These are phyloP conservation scores for Fusarium setosum DNA, from an alignment of 2,329 filamentous ascomycete species.

Conservation along the genomic window DNA sequence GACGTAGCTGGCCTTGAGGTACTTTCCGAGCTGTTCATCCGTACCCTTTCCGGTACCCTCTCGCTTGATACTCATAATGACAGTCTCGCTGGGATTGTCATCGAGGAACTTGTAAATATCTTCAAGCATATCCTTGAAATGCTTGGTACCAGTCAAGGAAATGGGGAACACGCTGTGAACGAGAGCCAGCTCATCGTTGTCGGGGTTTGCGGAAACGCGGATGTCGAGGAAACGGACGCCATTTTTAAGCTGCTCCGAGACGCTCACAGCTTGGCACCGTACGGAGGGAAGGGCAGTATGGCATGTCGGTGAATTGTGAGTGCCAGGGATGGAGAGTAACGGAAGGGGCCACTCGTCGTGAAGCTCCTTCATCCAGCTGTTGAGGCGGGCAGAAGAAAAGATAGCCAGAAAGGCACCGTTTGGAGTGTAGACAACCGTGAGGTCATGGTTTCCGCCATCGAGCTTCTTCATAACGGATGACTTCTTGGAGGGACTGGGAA, in stretches of 20 bases:
- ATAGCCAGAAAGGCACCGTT: slow-evolving; percentile 68
- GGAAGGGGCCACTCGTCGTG: slow-evolving; percentile 79
- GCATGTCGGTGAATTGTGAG: slow-evolving; percentile 92
- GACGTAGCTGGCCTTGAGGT: slow-evolving; percentile 80
- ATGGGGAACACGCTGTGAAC: slow-evolving; percentile 94
- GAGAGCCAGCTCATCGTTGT: slow-evolving; percentile 77
- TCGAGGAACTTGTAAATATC: slow-evolving; percentile 81
- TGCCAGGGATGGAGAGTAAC: slow-evolving; percentile 89
- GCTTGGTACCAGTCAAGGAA: slow-evolving; percentile 82
- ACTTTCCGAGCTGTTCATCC: slow-evolving; percentile 81
- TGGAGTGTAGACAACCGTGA: slow-evolving; percentile 75
- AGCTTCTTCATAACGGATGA: slow-evolving; percentile 71
- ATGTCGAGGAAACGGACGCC: slow-evolving; percentile 96
- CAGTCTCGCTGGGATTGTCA: slow-evolving; percentile 80
- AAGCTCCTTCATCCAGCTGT: slow-evolving; percentile 85
- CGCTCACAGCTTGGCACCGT: slow-evolving; percentile 86
- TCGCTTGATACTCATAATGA: slow-evolving; percentile 90
- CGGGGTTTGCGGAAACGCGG: slow-evolving; percentile 69
- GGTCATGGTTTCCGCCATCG: slow-evolving; percentile 61
- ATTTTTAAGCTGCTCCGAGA: slow-evolving; percentile 83
- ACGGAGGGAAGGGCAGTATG: slow-evolving; percentile 90
- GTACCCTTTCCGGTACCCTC: slow-evolving; percentile 86
- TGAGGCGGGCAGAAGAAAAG: slow-evolving; percentile 76
- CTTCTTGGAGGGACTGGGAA: slow-evolving; percentile 70
- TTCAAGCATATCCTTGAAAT: slow-evolving; percentile 78